These are phyloP conservation scores for Hyphopichia khmerensis DNA, from an alignment of 1,139 yeast species.

Conservation along the genomic window DNA sequence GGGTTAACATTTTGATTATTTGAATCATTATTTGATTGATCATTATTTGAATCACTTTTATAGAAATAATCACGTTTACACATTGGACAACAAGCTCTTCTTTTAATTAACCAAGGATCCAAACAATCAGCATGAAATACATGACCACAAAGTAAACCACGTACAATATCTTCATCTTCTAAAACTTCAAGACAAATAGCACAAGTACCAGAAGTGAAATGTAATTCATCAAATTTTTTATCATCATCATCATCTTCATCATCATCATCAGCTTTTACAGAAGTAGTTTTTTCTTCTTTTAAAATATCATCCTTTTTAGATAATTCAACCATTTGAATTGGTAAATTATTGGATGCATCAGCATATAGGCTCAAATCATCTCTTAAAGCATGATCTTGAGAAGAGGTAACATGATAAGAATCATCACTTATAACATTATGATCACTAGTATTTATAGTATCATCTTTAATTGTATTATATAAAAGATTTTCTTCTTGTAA, in stretches of 20 bases:
- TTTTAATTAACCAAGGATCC: conserved; percentile 77
- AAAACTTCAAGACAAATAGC: conserved; percentile 75
- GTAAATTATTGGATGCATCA: conserved; percentile 3
- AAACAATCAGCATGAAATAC: conserved; percentile 79
- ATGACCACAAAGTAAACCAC: conserved; percentile 81
- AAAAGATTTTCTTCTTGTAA: conserved; percentile 35
- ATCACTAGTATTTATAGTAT: neutral
- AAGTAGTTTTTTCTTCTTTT: too few species aligned
- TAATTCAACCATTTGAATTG: conserved; percentile 10
- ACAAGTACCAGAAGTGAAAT: conserved; percentile 71
- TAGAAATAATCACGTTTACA: conserved; percentile 72
- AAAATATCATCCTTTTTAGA: neutral
- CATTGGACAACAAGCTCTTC: conserved; percentile 83
- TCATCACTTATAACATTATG: neutral
- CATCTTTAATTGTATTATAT: neutral
- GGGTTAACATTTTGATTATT: conserved; percentile 6
- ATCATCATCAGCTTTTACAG: neutral
- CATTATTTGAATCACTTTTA: conserved; percentile 17
- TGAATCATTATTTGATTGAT: conserved; percentile 1
- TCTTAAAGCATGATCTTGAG: conserved; percentile 14
- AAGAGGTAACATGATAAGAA: conserved; percentile 10
- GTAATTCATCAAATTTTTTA: conserved; percentile 30
- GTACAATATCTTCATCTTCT: conserved; percentile 61
- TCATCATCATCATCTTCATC: conserved; percentile 4
- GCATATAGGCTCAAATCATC: neutral